A percentile compares a stretch with the other conserved stretches of the same genome.
Conservation (phyloP, 345 rosid species). For the Leavenworthia alabamica region DNA sequence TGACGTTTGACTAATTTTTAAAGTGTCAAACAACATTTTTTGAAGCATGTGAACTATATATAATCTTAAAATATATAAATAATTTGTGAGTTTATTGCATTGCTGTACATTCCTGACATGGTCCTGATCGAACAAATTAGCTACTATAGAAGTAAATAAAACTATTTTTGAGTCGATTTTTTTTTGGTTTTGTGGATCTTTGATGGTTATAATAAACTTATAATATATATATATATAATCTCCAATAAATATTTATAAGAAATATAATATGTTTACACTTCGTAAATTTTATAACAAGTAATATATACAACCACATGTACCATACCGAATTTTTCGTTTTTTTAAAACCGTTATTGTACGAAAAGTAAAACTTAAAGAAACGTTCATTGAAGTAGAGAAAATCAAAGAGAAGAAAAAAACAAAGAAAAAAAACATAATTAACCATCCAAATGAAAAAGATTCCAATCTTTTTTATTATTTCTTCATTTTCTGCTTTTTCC, state of each 20-base stretch:
- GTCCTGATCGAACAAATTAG: not conserved
- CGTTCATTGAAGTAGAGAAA: not conserved
- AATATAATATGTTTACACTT: not conserved
- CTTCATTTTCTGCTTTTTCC: constrained; percentile 7
- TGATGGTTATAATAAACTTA: no score
- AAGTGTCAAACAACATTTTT: not conserved
- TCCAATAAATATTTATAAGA: not conserved
- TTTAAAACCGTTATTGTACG: constrained; percentile 15
- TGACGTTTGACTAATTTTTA: not conserved
- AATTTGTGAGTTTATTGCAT: not conserved
- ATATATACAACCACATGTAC: constrained; percentile 13
- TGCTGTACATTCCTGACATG: constrained; percentile 8
- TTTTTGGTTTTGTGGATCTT: not conserved
- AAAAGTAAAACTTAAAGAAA: constrained; percentile 7
- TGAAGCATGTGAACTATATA: not conserved
- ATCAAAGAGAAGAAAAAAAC: constrained; percentile 5
- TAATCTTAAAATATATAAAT: not conserved
- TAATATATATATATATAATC: no score
- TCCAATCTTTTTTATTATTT: constrained; percentile 18
- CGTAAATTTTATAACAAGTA: not conserved
- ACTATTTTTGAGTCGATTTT: not conserved
- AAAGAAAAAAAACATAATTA: not conserved
- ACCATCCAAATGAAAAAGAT: constrained; percentile 8
- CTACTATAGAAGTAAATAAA: not conserved
- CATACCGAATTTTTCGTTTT: not conserved